Conservation (phyloP, 192 early-diverging fungal species). For the Gigaspora rosea region DNA sequence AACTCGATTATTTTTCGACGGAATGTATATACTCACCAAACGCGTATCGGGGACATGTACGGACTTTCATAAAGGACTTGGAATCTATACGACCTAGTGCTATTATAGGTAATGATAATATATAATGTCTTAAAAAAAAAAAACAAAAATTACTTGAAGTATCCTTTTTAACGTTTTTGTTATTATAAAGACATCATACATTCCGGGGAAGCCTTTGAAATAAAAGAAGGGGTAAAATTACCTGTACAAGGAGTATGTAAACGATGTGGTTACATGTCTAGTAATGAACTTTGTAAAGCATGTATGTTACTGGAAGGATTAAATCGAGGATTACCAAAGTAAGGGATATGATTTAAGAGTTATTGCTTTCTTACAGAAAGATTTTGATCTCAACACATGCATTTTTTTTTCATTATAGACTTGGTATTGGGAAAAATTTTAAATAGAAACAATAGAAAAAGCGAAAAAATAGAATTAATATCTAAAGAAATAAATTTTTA, state of each 20-base stretch:
- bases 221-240: conserved; percentile 63
- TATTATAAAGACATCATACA: conserved; percentile 82
- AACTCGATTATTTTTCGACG: conserved; percentile 97
- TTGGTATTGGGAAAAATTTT: conserved; percentile 30
- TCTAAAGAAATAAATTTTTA: too few species aligned
- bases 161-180: conserved; percentile 20
- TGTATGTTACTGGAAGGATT: conserved; percentile 92
- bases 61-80: conserved; percentile 93
- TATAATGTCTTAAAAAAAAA: background rate
- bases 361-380: too few species aligned
- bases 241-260: conserved; percentile 69
- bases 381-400: background rate
- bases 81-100: conserved; percentile 85
- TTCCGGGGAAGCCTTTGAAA: conserved; percentile 86
- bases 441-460: background rate
- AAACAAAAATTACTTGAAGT: background rate
- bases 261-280: conserved; percentile 94
- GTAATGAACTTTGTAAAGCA: conserved; percentile 90
- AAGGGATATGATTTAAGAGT: conserved; percentile 4
- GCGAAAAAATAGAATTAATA: too few species aligned
- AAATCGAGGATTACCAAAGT: conserved; percentile 82
- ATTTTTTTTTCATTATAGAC: background rate
- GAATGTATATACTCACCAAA: conserved; percentile 98
- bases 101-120: conserved; percentile 68
- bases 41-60: conserved; percentile 93